Evolutionary conservation across 73 alveolate genomes (phyloP).

Genomic region (Symbiodinium natans): DNA sequence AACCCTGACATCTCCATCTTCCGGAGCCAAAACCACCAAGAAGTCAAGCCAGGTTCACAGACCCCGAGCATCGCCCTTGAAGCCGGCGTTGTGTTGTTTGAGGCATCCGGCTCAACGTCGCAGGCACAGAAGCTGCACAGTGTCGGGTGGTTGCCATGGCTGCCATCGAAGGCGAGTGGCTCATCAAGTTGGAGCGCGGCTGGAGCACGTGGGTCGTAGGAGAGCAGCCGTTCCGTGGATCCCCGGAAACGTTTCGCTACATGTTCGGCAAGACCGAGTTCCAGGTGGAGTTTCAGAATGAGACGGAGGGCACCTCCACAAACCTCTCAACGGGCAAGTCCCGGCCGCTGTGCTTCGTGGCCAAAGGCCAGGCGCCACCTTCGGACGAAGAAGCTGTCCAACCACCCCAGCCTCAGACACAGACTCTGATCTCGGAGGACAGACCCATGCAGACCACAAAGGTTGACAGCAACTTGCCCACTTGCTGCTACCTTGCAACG

Average conservation of each 20-base stretch:
- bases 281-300: neutral
- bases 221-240: neutral
- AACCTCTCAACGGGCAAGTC: neutral
- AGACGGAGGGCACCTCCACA: neutral
- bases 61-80: neutral
- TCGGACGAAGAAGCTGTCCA: neutral
- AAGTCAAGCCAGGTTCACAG: neutral
- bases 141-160: neutral
- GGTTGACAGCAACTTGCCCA: constrained; percentile 21
- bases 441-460: neutral
- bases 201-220: neutral
- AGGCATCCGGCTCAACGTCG: too few species aligned
- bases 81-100: neutral
- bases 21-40: too few species aligned
- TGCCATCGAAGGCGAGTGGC: neutral
- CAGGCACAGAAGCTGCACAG: too few species aligned
- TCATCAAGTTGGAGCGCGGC: neutral
- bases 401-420: neutral
- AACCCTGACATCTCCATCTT: too few species aligned
- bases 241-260: neutral
- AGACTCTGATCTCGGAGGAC: neutral
- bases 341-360: neutral
- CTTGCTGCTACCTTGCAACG: neutral
- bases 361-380: neutral
- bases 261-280: neutral